phyloP scores from a whole-genome alignment of 108 stramenopile species.

The Cyclotella atomus region DNA sequence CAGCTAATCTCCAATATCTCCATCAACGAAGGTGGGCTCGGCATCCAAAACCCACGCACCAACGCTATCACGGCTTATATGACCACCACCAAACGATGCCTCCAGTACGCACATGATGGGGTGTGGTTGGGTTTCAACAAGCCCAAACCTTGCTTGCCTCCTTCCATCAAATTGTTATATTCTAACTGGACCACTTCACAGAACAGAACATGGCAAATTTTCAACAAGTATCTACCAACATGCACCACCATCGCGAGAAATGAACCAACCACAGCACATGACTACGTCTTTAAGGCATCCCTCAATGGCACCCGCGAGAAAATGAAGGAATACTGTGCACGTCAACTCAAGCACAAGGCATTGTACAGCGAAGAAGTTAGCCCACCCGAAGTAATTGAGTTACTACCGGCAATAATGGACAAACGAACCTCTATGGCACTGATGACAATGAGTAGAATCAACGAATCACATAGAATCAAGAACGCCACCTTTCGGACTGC shows the following conservation, averaged over 20 bases:
- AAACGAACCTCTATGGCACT: not conserved
- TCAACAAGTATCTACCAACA: not conserved
- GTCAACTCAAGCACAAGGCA: not conserved
- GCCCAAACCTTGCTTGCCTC: not conserved
- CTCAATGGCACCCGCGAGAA: not conserved
- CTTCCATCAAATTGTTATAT: not conserved
- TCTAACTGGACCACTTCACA: not conserved
- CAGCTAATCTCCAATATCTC: not conserved
- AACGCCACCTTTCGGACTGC: not conserved
- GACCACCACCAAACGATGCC: not conserved
- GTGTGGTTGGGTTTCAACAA: not conserved
- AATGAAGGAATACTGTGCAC: not conserved
- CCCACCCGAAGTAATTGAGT: not conserved
- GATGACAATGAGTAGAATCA: not conserved
- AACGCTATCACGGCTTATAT: not conserved
- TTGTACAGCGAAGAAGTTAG: not conserved
- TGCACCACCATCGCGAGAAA: too few relatives aligned
- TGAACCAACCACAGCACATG: too few relatives aligned
- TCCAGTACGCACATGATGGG: not conserved
- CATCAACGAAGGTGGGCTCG: not conserved
- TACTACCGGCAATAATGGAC: not conserved
- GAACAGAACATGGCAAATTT: not conserved
- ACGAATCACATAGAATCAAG: not conserved
- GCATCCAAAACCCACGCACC: not conserved
- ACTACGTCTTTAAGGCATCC: not conserved